Percentiles rank a stretch among this genome's conserved stretches.
Conservation (phyloP, 2,329 filamentous ascomycete species). For the Pseudocercospora fijiensis region DNA sequence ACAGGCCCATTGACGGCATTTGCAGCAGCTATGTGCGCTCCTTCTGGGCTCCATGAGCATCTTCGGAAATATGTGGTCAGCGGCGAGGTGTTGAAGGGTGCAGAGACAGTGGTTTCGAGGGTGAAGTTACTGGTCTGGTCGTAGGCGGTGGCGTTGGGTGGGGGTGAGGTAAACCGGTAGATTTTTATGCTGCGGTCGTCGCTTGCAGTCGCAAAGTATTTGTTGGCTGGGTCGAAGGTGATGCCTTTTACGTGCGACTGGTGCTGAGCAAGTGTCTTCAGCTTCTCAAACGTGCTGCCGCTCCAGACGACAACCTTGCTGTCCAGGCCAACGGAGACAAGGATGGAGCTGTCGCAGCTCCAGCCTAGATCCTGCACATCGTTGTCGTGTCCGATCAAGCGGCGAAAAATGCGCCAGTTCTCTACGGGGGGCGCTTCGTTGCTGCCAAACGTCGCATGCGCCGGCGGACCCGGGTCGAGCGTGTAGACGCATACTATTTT, state of each 20-base stretch:
- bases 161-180: constrained; percentile 88
- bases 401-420: constrained; percentile 95
- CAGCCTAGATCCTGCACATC: constrained; percentile 97
- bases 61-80: constrained; percentile 94
- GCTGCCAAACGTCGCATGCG: constrained; percentile 75
- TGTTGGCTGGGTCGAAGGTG: constrained; percentile 97
- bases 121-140: constrained; percentile 97
- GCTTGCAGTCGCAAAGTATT: constrained; percentile 97
- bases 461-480: constrained; percentile 76
- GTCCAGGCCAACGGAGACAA: constrained; percentile 93
- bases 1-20: constrained; percentile 98
- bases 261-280: constrained; percentile 89
- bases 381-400: constrained; percentile 94
- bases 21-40: constrained; percentile 92
- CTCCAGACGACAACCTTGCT: constrained; percentile 99
- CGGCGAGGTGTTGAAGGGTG: constrained; percentile 86
- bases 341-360: constrained; percentile 91
- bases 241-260: constrained; percentile 98
- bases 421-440: constrained; percentile 91
- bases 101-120: constrained; percentile 84
- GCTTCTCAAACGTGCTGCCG: constrained; percentile 94
- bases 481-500: constrained; percentile 98
- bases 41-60: constrained; percentile 97
- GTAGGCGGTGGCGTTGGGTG: constrained; percentile 86
- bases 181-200: constrained; percentile 97